phyloP scores from a whole-genome alignment of 202 grass and related monocot species.

The Setaria italica region DNA sequence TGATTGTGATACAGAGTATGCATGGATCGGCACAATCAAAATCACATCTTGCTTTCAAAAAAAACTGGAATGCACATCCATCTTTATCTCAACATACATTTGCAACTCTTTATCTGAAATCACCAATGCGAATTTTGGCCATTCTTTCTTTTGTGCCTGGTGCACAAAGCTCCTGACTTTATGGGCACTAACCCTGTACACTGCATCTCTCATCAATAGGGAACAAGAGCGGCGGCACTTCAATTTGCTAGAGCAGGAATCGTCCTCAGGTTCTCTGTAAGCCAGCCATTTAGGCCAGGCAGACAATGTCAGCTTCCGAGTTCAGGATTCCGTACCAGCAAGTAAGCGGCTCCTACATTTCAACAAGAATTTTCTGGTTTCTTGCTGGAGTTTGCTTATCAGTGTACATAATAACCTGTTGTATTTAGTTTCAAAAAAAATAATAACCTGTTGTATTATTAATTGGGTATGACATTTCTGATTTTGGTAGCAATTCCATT shows the following conservation, averaged over 20 bases:
- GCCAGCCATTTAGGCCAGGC: slow-evolving; percentile 27
- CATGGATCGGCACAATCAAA: background rate
- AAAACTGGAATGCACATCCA: background rate
- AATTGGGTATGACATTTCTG: background rate
- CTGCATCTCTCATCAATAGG: slow-evolving; percentile 15
- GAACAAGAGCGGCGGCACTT: slow-evolving; percentile 32
- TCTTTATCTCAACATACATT: background rate
- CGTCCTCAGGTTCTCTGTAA: slow-evolving; percentile 32
- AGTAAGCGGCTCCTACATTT: slow-evolving; percentile 50
- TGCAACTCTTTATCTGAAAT: background rate
- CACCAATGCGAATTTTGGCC: background rate
- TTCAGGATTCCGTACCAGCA: slow-evolving; percentile 71
- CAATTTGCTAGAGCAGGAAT: slow-evolving; percentile 32
- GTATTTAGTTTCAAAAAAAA: no score
- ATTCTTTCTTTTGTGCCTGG: background rate
- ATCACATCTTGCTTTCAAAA: no score
- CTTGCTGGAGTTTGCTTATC: slow-evolving; percentile 19
- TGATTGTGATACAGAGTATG: background rate
- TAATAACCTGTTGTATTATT: no score
- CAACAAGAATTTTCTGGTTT: background rate
- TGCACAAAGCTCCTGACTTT: background rate
- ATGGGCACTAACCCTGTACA: slow-evolving; percentile 21
- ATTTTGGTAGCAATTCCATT: background rate
- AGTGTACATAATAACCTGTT: background rate
- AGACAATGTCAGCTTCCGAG: slow-evolving; percentile 64